Percentiles rank a stretch among this genome's conserved stretches.
phyloP scores from a whole-genome alignment of 1,139 yeast species.

The Yamadazyma triangularis region DNA sequence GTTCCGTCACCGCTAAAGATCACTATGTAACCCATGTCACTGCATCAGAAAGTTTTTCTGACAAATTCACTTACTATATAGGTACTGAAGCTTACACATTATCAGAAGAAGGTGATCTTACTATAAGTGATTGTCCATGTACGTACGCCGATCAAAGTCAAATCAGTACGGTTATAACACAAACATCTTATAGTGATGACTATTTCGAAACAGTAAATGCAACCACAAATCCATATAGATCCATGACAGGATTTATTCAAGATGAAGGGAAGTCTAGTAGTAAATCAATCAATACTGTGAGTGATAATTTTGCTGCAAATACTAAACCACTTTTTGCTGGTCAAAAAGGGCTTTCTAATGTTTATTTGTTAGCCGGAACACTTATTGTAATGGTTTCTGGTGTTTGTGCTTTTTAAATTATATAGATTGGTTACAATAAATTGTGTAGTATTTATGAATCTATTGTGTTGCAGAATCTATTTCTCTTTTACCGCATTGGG shows the following conservation, averaged over 20 bases:
- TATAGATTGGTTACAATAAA: no score
- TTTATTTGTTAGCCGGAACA: neutral
- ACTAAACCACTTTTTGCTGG: neutral
- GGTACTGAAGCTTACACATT: constrained; percentile 2
- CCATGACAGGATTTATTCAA: neutral
- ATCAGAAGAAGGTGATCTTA: constrained; percentile 1
- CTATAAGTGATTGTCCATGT: constrained; percentile 4
- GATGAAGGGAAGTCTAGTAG: neutral
- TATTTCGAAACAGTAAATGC: constrained; percentile 3
- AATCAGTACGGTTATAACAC: constrained; percentile 1
- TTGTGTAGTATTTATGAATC: no score
- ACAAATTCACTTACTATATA: neutral
- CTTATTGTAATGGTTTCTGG: neutral
- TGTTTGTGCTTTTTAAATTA: no score
- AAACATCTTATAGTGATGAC: constrained; percentile 1
- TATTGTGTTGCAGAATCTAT: no score
- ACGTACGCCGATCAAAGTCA: neutral
- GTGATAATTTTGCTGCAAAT: neutral
- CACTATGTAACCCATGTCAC: constrained; percentile 1
- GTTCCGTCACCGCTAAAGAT: neutral
- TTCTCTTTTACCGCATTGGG: no score
- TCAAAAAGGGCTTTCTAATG: neutral
- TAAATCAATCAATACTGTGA: neutral
- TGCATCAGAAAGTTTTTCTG: neutral
- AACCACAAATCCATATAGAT: neutral